Evolutionary conservation across 306 rosid species (phyloP), one percentile per base, ranked within the genome.

Genomic region (Acmispon strigosus): DNA sequence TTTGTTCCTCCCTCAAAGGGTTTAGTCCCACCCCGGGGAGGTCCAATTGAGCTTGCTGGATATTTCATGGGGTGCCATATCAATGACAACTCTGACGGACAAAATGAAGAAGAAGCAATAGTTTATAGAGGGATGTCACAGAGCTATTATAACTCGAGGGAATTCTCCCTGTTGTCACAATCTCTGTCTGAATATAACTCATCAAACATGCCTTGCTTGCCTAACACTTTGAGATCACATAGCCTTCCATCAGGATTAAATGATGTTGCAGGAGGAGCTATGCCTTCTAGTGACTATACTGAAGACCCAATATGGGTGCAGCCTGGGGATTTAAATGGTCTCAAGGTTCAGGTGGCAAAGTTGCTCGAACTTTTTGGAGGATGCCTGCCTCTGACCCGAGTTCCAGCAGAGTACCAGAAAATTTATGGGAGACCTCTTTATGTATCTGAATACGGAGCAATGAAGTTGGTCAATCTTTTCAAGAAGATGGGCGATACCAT

Each of bases 271-370:
- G 85, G 89, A 52, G 87, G 85, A 20, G 81, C 85, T 66, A 58
- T 70, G 44, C 68, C 66, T 34, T 81, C 76, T 11, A 43, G 55
- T 56, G 89, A 86, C 77, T 81, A 81, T 65, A 83, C 80, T 48
- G 97, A 86, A 66, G 80, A 83, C 61, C 72, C 75, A 56, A 70
- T 76, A 62, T 85, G 97, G 95, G 92, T 84, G 22, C 95, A 87
- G 49, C 91, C 96, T 17, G 96, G 97, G 58, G 99, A 94, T 86
- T 74, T 91, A 37, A 91, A 91, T 84, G 96, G 93, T 78, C 86
- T 94, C 52, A 91, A 86, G 79, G 80, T 81, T 51, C 99, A 91
- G 83, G 58, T 94, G 73, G 80, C 82, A 39, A 87, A 81, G 83
- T 72, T 94, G 73, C 85, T 94, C 3, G 99, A 91, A 74, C 84